Percentiles rank a stretch among this genome's conserved stretches.
phyloP scores from a whole-genome alignment of 2,329 filamentous ascomycete species.

The Trichoderma polysporum region DNA sequence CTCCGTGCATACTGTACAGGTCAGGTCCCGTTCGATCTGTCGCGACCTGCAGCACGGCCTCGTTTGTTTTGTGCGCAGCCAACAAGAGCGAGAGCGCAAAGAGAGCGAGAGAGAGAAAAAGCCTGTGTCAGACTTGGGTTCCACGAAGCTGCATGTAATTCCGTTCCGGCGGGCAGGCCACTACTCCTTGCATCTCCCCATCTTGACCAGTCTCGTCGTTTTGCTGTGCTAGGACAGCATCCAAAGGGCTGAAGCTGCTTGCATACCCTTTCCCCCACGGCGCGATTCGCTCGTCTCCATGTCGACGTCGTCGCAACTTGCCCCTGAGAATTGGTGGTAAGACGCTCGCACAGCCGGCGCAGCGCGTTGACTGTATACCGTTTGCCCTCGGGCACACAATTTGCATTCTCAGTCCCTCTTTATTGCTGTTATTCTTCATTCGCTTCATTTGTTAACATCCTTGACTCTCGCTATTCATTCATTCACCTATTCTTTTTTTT shows the following conservation, averaged over 20 bases:
- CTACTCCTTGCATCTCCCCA: not conserved
- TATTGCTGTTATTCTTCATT: not conserved
- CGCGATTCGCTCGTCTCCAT: slow-evolving; percentile 18
- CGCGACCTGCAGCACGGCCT: slow-evolving; percentile 8
- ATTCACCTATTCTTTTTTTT: slow-evolving; percentile 6
- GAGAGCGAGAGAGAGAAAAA: not conserved
- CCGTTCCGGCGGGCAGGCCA: slow-evolving; percentile 19
- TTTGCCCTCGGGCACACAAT: slow-evolving; percentile 2
- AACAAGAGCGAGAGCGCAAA: not conserved
- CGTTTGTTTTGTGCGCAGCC: slow-evolving; percentile 10
- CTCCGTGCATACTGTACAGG: not conserved
- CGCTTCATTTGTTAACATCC: not conserved
- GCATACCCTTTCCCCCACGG: slow-evolving; percentile 4
- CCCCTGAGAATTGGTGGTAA: slow-evolving; percentile 21
- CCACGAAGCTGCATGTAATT: slow-evolving; percentile 10
- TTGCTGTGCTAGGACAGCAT: not conserved
- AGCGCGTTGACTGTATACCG: slow-evolving; percentile 16
- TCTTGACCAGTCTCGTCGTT: not conserved
- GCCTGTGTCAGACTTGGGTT: not conserved
- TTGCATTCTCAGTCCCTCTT: not conserved
- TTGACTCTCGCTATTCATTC: not conserved
- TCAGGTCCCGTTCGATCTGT: slow-evolving; percentile 11
- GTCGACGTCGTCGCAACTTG: slow-evolving; percentile 15
- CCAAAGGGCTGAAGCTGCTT: not conserved
- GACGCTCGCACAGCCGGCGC: slow-evolving; percentile 17